Base-by-base conservation (phyloP, 495 filamentous ascomycete genomes). In the Talaromyces proteolyticus region DNA sequence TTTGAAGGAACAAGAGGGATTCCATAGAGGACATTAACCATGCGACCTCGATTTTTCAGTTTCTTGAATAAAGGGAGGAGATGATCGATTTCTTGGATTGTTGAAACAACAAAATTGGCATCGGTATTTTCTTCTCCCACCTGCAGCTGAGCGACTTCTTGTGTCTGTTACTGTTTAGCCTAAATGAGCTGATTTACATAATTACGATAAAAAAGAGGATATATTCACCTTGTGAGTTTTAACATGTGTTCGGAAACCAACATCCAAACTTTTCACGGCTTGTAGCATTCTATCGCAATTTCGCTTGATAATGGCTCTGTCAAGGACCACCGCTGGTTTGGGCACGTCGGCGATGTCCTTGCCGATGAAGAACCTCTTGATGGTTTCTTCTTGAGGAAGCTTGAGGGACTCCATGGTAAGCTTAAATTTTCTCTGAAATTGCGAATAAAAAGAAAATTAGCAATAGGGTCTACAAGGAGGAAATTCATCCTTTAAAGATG, bases 141-240 rank as follows among this genome's bases (percentile, higher is more conserved):
- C 77, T 95, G 89, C 17, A 93, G 67, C 41, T 74, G 72, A 20
- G 90, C 80, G 46, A 92, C 63, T 63, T 95, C 79, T 4, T 72
- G 72, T 0, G 90, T 94, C 83, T 89, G n/a, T 55, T 6, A n/a
- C 6, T 25, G 17, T 23, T 8, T 24, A 8, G 39, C 16, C 6
- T 42, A 1, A 19, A n/a, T n/a, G n/a, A n/a, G n/a, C n/a, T n/a
- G n/a, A n/a, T n/a, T n/a, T n/a, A n/a, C n/a, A n/a, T n/a, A n/a
- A n/a, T n/a, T n/a, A n/a, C n/a, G n/a, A n/a, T n/a, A n/a, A n/a
- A n/a, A n/a, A n/a, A n/a, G n/a, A n/a, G 34, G 26, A 24, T 14
- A 18, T 18, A 34, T 59, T 42, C 60, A 85, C 88, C 68, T 95
- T 95, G 60, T 95, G 90, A 19, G 88, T 88, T 58, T 95, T 95